Percentiles rank a stretch among this genome's conserved stretches.
phyloP scores from a whole-genome alignment of 306 rosid species.

The Lathyrus tuberosus region DNA sequence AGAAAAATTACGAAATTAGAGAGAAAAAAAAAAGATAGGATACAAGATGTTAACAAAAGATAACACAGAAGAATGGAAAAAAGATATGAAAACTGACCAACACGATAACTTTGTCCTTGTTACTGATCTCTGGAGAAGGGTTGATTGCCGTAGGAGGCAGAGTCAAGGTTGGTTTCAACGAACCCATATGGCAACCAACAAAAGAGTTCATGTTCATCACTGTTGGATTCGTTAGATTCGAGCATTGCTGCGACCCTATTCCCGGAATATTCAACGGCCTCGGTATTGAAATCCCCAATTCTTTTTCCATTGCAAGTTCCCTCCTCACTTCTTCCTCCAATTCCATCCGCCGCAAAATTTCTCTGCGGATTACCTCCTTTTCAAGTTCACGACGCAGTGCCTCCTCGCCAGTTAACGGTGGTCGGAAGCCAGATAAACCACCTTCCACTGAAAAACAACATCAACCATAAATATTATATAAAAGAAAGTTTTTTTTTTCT shows the following conservation, averaged over 20 bases:
- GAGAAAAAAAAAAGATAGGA: no score
- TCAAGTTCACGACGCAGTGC: no score
- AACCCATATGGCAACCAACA: not conserved
- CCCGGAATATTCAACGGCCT: no score
- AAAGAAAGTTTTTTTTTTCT: not conserved
- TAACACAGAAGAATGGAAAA: no score
- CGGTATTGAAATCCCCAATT: no score
- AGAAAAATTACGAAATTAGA: no score
- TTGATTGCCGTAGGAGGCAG: not conserved
- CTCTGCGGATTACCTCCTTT: no score
- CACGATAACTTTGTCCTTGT: slow-evolving; percentile 43
- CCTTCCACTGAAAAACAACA: not conserved
- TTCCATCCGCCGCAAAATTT: no score
- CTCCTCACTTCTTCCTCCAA: no score
- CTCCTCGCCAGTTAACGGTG: no score
- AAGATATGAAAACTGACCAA: slow-evolving; percentile 49
- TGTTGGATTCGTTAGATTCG: not conserved
- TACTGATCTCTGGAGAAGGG: slow-evolving; percentile 7
- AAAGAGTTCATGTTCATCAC: not conserved
- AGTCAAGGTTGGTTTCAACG: not conserved
- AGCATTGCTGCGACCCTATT: not conserved
- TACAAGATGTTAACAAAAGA: no score
- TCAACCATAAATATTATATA: not conserved
- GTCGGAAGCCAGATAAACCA: slow-evolving; percentile 15
- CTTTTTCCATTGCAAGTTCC: no score